Evolutionary conservation across 345 rosid species (phyloP).

Genomic region (Passiflora organensis): DNA sequence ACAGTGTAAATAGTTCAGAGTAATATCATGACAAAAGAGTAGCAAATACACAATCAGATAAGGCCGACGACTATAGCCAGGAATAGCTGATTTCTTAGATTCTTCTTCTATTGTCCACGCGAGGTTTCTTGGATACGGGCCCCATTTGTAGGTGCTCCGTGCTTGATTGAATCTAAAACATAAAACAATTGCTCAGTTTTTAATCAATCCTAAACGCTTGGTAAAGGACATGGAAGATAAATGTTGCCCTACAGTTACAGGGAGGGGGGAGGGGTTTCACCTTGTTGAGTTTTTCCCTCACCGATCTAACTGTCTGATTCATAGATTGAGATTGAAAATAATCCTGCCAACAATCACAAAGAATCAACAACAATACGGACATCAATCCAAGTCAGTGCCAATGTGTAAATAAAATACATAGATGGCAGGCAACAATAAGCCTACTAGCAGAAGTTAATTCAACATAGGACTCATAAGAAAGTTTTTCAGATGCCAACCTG

Average conservation of each 20-base stretch:
- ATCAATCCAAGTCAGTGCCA: background rate
- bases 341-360: constrained; percentile 42
- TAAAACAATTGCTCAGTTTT: background rate
- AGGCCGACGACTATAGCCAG: too few species aligned
- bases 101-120: constrained; percentile 67
- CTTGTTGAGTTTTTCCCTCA: constrained; percentile 78
- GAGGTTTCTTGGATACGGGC: constrained; percentile 51
- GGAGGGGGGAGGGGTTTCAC: constrained; percentile 41
- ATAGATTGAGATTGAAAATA: constrained; percentile 71
- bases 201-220: background rate
- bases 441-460: background rate
- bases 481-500: constrained; percentile 33
- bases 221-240: background rate
- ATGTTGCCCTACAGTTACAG: background rate
- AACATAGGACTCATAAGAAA: background rate
- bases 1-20: too few species aligned
- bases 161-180: constrained; percentile 56
- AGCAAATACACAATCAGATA: too few species aligned
- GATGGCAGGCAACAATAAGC: too few species aligned
- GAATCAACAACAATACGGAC: background rate
- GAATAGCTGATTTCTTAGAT: constrained; percentile 37
- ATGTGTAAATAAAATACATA: background rate
- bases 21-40: too few species aligned
- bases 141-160: constrained; percentile 34
- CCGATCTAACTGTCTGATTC: constrained; percentile 70